Evolutionary conservation across 2,329 filamentous ascomycete species (phyloP), one percentile per base, ranked within the genome.

Genomic region (Nemania diffusa): DNA sequence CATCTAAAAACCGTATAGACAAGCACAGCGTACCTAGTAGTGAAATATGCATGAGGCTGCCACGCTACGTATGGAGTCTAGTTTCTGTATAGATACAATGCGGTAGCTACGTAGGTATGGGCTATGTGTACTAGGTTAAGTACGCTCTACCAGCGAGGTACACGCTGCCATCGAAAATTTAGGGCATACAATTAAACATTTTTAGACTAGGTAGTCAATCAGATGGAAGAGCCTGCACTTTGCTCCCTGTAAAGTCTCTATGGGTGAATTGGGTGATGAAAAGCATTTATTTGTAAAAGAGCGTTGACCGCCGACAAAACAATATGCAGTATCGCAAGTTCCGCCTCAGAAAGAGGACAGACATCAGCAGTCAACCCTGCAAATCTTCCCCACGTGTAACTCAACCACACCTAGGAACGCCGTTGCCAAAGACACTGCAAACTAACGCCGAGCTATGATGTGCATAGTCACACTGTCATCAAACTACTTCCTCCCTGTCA

Each of bases 361-460:
- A 17, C 29, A 27, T 26, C 34, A 32, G 8, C 53, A 22, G 46
- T 15, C 15, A 57, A 58, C 37, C 27, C 24, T 42, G 46, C 34
- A 24, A 32, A 44, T 42, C 26, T 27, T 57, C 32, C 2, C 26
- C n/a, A n/a, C n/a, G n/a, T n/a, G n/a, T n/a, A 20, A 42, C 11
- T 50, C 22, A 29, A 32, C 22, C 42, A 60, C 40, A 55, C 57
- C 63, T 52, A 20, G 50, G 50, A 55, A 69, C 64, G 57, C 55
- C 68, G 26, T 42, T 62, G 60, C 58, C 37, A 56, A 67, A 46
- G 37, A 67, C 42, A 56, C 20, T 34, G 32, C 44, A 65, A 48
- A 51, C 26, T 48, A 61, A 70, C 52, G 56, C 60, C 46, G 5
- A 69, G 52, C n/a, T 34, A 60, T 52, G 46, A 58, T 58, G 56